Base-by-base conservation (phyloP, 1,284 basidiomycete genomes). In the Cryptococcus floricola region DNA sequence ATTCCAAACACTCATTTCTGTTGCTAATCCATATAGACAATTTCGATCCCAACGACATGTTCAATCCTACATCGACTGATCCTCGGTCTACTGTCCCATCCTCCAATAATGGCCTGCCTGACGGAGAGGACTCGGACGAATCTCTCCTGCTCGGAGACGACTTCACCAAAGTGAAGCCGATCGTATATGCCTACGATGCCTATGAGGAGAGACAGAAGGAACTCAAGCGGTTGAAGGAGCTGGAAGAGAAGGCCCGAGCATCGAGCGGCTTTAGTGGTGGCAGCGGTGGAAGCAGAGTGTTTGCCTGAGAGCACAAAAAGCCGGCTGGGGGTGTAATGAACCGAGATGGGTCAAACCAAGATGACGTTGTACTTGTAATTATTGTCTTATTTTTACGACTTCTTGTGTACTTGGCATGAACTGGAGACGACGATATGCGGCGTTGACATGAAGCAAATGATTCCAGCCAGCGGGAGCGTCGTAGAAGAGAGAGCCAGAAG, bases 21-120 rank as follows among this genome's bases (percentile, higher is more conserved):
- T 45, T 39, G 43, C 18, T 45, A n/a, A 50, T 18, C 25, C 12
- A 44, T 13, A 13, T 43, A 68, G 68, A 65, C 53, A 42, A 63
- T 25, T 76, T 77, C 53, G 68, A 76, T 52, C 74, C 76, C 0
- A 69, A 77, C 54, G 75, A 76, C 53, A 59, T 76, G 64, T 76
- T 74, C 50, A 56, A 50, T 25, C 53, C 59, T 8, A 53, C 53
- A 25, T 55, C 53, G 1, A 50, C 54, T 6, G 50, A 57, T 18
- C 56, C 60, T 38, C 43, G 57, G 31, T 4, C 53, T 1, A 43
- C 41, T 49, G 47, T 31, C 39, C 53, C 53, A 27, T 16, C 23
- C 43, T 31, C 14, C 19, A 42, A 39, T 25, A 50, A 48, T 23
- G 37, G 37, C 27, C 49, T 48, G 19, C 41, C n/a, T 9, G 42